Conservation (phyloP, 345 rosid species). For the Bruguiera sexangula region DNA sequence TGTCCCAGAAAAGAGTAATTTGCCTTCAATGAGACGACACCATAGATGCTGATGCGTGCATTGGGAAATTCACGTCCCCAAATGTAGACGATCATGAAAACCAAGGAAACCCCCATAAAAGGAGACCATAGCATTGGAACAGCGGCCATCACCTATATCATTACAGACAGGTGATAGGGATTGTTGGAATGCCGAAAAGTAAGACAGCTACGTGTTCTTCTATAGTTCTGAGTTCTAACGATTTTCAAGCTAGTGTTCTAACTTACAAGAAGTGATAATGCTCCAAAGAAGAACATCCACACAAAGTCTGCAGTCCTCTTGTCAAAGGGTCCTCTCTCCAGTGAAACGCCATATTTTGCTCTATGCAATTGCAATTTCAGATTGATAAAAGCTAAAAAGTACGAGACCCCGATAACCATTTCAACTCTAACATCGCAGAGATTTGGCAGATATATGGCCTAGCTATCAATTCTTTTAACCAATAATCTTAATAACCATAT, state of each 20-base stretch:
- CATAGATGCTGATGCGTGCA: constrained; percentile 47
- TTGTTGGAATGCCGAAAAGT: not conserved
- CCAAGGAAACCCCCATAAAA: constrained; percentile 52
- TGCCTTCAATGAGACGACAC: constrained; percentile 56
- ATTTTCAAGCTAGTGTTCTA: not conserved
- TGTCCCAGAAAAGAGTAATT: not conserved
- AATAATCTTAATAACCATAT: not conserved
- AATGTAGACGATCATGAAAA: constrained; percentile 55
- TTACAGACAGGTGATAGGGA: not conserved
- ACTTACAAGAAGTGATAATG: constrained; percentile 57
- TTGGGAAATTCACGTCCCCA: constrained; percentile 65
- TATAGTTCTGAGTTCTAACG: no score
- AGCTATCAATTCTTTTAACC: no score
- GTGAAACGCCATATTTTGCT: constrained; percentile 56
- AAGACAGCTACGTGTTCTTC: not conserved
- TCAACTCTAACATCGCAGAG: not conserved
- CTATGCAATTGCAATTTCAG: constrained; percentile 19
- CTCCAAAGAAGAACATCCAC: constrained; percentile 71
- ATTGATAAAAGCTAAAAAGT: not conserved
- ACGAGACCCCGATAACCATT: not conserved
- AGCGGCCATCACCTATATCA: constrained; percentile 38
- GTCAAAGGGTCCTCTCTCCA: constrained; percentile 64
- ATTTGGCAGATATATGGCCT: not conserved
- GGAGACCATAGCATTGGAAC: constrained; percentile 43
- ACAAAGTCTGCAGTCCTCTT: constrained; percentile 65